These are phyloP conservation scores for Fusarium buharicum DNA, from an alignment of 2,329 filamentous ascomycete species.

Conservation along the genomic window DNA sequence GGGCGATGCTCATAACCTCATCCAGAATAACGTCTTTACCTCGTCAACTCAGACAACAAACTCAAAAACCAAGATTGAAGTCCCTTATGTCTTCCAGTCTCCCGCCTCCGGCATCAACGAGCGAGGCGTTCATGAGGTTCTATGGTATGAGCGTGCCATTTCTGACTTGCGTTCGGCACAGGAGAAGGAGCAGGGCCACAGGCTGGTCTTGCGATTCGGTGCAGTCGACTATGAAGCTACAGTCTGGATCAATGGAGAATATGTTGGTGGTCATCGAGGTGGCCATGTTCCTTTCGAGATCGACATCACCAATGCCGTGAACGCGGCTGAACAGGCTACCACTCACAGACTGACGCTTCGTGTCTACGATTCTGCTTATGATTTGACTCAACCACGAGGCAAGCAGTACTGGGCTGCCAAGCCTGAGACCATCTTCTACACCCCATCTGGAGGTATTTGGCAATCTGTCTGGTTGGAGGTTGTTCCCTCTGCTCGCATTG, in stretches of 20 bases:
- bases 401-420: constrained; percentile 74
- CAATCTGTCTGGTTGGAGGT: constrained; percentile 67
- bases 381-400: constrained; percentile 71
- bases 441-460: constrained; percentile 67
- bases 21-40: constrained; percentile 57
- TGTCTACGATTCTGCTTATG: constrained; percentile 71
- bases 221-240: constrained; percentile 71
- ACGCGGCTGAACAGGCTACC: constrained; percentile 35
- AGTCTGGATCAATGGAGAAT: constrained; percentile 65
- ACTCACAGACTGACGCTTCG: constrained; percentile 62
- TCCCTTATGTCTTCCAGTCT: constrained; percentile 74
- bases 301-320: constrained; percentile 65
- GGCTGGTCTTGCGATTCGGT: constrained; percentile 65
- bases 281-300: constrained; percentile 69
- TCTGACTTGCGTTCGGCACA: constrained; percentile 58
- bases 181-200: constrained; percentile 54
- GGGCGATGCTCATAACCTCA: constrained; percentile 59
- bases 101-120: constrained; percentile 71
- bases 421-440: constrained; percentile 70
- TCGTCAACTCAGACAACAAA: constrained; percentile 48
- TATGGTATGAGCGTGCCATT: constrained; percentile 72
- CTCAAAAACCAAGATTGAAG: constrained; percentile 64
- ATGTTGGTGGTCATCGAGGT: constrained; percentile 65
- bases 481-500: constrained; percentile 63
- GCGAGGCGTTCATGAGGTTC: constrained; percentile 70